phyloP scores from a whole-genome alignment of 1,284 basidiomycete genomes.

The Agaricales sp. region DNA sequence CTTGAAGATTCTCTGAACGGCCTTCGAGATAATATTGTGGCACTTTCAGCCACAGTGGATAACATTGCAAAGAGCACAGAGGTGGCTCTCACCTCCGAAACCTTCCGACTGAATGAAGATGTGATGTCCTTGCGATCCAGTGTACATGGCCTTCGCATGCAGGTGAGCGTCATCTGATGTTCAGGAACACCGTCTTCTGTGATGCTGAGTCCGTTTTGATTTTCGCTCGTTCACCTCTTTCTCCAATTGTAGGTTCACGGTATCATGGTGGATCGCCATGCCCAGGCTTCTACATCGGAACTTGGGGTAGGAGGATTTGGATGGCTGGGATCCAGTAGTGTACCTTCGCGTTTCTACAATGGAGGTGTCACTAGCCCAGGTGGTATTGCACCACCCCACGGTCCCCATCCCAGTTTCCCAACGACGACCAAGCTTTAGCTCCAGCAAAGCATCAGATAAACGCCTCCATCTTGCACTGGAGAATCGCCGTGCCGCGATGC shows the following conservation, averaged over 20 bases:
- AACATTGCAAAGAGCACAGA: slow-evolving; percentile 53
- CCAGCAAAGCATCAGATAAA: neutral
- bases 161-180: slow-evolving; percentile 31
- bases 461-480: no score
- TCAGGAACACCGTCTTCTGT: neutral
- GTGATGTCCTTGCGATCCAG: slow-evolving; percentile 62
- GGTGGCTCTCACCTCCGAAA: slow-evolving; percentile 61
- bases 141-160: slow-evolving; percentile 73
- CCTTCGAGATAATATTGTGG: slow-evolving; percentile 49
- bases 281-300: slow-evolving; percentile 20
- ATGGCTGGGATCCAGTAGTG: neutral
- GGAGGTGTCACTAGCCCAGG: neutral
- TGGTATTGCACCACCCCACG: neutral
- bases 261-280: slow-evolving; percentile 60
- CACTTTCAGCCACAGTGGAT: slow-evolving; percentile 51
- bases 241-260: slow-evolving; percentile 34
- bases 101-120: slow-evolving; percentile 66
- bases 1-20: slow-evolving; percentile 49
- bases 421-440: neutral
- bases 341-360: neutral
- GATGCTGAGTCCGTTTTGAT: slow-evolving; percentile 2
- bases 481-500: no score
- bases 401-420: neutral
- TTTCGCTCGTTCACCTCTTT: slow-evolving; percentile 3
- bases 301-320: neutral